Conservation (phyloP, 768 basidiomycete genomes). For the Rhodocollybia butyracea region DNA sequence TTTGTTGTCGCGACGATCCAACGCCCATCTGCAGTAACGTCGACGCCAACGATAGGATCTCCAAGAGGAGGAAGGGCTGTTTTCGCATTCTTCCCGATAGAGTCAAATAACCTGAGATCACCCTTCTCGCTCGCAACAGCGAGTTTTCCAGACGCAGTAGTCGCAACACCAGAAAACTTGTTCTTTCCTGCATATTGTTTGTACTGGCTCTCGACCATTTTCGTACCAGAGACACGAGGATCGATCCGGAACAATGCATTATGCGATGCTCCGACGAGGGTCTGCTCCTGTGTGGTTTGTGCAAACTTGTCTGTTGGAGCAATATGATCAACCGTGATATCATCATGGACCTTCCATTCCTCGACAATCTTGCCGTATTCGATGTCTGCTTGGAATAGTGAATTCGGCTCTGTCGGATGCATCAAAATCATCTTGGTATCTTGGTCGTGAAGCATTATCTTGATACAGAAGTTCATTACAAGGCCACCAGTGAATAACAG, state of each 20-base stretch:
- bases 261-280: constrained; percentile 88
- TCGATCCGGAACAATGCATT: constrained; percentile 98
- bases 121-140: constrained; percentile 97
- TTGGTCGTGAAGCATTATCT: constrained; percentile 98
- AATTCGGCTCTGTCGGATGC: constrained; percentile 76
- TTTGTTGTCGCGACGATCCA: constrained; percentile 96
- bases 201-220: constrained; percentile 91
- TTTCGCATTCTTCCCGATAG: constrained; percentile 98
- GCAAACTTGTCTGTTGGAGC: constrained; percentile 94
- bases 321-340: constrained; percentile 83
- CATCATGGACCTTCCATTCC: constrained; percentile 97
- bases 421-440: constrained; percentile 94
- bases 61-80: constrained; percentile 94
- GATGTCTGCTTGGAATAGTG: constrained; percentile 88
- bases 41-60: constrained; percentile 92
- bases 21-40: constrained; percentile 90
- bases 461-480: constrained; percentile 11
- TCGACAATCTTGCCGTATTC: constrained; percentile 95
- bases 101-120: constrained; percentile 92
- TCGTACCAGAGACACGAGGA: constrained; percentile 87
- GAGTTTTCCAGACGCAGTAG: constrained; percentile 81
- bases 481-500: not conserved
- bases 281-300: constrained; percentile 88
- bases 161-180: constrained; percentile 89
- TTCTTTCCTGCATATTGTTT: constrained; percentile 97